Evolutionary conservation across 768 basidiomycete species (phyloP), one percentile per base, ranked within the genome.

Genomic region (Pleurotus citrinopileatus): DNA sequence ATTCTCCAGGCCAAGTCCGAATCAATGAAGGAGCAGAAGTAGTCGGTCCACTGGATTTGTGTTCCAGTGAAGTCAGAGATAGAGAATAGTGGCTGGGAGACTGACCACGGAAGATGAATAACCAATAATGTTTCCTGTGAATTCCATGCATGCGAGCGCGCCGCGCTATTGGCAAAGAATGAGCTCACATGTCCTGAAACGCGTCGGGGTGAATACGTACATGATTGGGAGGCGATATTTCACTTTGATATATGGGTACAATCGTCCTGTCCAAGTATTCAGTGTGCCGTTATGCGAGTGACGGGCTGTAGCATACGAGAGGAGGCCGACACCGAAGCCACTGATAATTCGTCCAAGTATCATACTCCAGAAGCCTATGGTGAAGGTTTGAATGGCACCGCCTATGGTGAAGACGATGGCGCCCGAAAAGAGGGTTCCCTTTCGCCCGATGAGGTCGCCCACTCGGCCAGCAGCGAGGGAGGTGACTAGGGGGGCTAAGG

Each of bases 171-270:
- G 40, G 38, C 32, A 25, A 17, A 23, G 15, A 15, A 32, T 48
- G n/a, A 46, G 26, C 28, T 10, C 23, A 48, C n/a, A 40, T 45
- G 20, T 15, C 32, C 20, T 48, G n/a, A 36, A 26, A 20, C 20
- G 37, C n/a, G 42, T 32, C 17, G 40, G 36, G 60, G 17, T 36
- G 17, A 10, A 26, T 32, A 63, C 83, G 20, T 59, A 90, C 92
- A 72, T 95, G 91, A 61, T 89, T 79, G 2, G 95, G 91, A 26
- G 95, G 94, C 3, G 92, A 94, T 43, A 97, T 93, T 74, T 98
- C 95, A 61, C 91, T 93, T 74, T 97, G 91, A 68, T 94, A 95
- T 55, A 94, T 93, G 12, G 92, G 93, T 25, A 94, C 92, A 56
- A 94, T 94, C n/a, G 92, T 94, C 38, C 92, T 94, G 60, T 1